These are phyloP conservation scores for Allomyces macrogynus DNA, from an alignment of 192 early-diverging fungal species.

Conservation along the genomic window DNA sequence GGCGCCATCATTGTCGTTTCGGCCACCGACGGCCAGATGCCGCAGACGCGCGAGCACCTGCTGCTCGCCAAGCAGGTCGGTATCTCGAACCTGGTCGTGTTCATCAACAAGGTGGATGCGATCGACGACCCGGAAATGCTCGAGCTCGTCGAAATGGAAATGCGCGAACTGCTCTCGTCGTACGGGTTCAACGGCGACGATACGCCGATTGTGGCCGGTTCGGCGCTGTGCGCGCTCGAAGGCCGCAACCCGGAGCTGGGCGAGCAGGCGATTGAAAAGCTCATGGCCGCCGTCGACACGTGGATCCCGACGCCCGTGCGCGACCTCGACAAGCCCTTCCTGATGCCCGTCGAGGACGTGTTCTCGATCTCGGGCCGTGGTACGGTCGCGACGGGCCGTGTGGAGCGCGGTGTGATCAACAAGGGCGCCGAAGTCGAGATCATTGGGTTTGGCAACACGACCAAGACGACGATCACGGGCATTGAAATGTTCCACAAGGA, in stretches of 20 bases:
- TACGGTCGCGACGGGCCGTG: slow-evolving; percentile 89
- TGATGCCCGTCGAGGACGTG: slow-evolving; percentile 97
- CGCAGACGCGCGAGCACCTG: slow-evolving; percentile 96
- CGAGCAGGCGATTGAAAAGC: slow-evolving; percentile 63
- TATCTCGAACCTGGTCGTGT: slow-evolving; percentile 77
- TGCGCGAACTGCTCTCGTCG: slow-evolving; percentile 78
- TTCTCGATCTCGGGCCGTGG: slow-evolving; percentile 97
- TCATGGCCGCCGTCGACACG: slow-evolving; percentile 81
- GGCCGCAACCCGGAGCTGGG: slow-evolving; percentile 77
- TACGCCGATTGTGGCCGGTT: slow-evolving; percentile 77
- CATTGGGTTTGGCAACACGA: slow-evolving; percentile 71
- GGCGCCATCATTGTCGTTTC: slow-evolving; percentile 97
- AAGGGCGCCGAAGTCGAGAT: slow-evolving; percentile 95
- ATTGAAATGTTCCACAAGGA: slow-evolving; percentile 99
- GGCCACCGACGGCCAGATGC: slow-evolving; percentile 95
- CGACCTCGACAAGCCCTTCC: slow-evolving; percentile 95
- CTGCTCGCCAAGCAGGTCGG: slow-evolving; percentile 91
- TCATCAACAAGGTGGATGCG: slow-evolving; percentile 97
- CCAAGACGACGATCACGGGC: slow-evolving; percentile 89
- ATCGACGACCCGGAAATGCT: slow-evolving; percentile 93
- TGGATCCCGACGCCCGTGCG: slow-evolving; percentile 79
- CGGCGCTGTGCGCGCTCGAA: slow-evolving; percentile 88
- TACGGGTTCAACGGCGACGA: slow-evolving; percentile 88
- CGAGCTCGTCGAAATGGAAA: slow-evolving; percentile 97
- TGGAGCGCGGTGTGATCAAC: slow-evolving; percentile 75